phyloP scores from a whole-genome alignment of 805 yeast genomes.

The Candida peoriensis region DNA sequence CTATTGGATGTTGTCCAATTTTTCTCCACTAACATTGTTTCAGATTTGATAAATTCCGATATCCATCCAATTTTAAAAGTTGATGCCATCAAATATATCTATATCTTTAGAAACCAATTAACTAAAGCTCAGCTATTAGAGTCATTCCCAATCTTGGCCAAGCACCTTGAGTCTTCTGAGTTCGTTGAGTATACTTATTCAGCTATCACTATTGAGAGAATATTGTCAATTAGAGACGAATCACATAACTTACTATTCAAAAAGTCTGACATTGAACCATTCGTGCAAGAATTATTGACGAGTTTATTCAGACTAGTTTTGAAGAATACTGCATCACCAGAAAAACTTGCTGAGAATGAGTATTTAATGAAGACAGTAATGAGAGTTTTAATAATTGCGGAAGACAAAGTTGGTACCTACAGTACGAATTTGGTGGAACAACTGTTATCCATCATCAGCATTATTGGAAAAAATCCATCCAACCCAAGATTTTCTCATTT shows the following conservation, averaged over 20 bases:
- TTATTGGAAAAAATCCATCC: conserved; percentile 84
- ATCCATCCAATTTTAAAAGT: conserved; percentile 78
- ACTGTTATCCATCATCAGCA: conserved; percentile 59
- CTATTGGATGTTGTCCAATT: conserved; percentile 83
- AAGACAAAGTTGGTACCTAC: conserved; percentile 50
- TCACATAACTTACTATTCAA: conserved; percentile 58
- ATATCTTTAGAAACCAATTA: conserved; percentile 86
- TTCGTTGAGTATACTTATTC: conserved; percentile 91
- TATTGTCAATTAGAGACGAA: conserved; percentile 66
- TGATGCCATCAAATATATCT: conserved; percentile 89
- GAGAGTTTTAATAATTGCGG: conserved; percentile 73
- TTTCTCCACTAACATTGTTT: conserved; percentile 75
- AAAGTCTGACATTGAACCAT: conserved; percentile 65
- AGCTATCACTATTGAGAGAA: conserved; percentile 86
- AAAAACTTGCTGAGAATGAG: conserved; percentile 91
- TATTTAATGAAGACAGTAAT: conserved; percentile 84
- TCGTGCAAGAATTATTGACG: conserved; percentile 55
- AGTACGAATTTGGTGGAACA: conserved; percentile 51
- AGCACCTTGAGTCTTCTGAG: conserved; percentile 58
- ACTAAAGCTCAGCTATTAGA: conserved; percentile 78
- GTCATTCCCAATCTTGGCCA: conserved; percentile 72
- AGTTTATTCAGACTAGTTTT: conserved; percentile 66
- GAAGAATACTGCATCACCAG: conserved; percentile 62
- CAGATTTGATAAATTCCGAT: conserved; percentile 59
- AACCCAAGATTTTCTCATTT: conserved; percentile 93